These are phyloP conservation scores for Vaccinium darrowii DNA, from an alignment of 148 eudicot species.

Conservation along the genomic window DNA sequence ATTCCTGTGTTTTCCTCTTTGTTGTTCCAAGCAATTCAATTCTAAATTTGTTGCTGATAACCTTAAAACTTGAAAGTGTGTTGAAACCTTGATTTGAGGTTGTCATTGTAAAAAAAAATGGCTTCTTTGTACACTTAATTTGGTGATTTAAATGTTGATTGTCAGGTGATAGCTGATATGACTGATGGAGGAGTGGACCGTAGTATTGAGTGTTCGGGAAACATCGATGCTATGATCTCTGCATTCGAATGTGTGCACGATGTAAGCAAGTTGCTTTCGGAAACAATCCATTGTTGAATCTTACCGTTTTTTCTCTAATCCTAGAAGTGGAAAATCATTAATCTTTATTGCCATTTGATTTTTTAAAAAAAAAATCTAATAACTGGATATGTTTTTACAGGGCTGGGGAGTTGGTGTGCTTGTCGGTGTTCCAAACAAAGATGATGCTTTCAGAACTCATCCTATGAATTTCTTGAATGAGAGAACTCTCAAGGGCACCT, in stretches of 20 bases:
- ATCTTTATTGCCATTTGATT: neutral
- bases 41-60: neutral
- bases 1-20: neutral
- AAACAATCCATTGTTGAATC: neutral
- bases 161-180: slow-evolving; percentile 40
- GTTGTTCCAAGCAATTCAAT: neutral
- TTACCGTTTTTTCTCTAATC: neutral
- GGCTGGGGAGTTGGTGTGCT: slow-evolving; percentile 60
- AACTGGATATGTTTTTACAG: slow-evolving; percentile 13
- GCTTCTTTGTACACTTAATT: neutral
- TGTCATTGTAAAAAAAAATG: neutral
- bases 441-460: slow-evolving; percentile 42
- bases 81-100: no score
- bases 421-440: slow-evolving; percentile 47
- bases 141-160: neutral
- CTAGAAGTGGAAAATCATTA: neutral
- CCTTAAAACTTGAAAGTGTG: no score
- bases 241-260: slow-evolving; percentile 49
- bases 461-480: slow-evolving; percentile 47
- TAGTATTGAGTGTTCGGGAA: slow-evolving; percentile 38
- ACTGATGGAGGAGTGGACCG: slow-evolving; percentile 43
- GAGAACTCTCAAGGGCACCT: slow-evolving; percentile 53
- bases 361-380: neutral
- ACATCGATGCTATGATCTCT: slow-evolving; percentile 39
- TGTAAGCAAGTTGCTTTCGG: slow-evolving; percentile 15